A percentile compares a stretch with the other conserved stretches of the same genome.
These are phyloP conservation scores for Kwoniella bestiolae DNA, from an alignment of 768 basidiomycete species.

Conservation along the genomic window DNA sequence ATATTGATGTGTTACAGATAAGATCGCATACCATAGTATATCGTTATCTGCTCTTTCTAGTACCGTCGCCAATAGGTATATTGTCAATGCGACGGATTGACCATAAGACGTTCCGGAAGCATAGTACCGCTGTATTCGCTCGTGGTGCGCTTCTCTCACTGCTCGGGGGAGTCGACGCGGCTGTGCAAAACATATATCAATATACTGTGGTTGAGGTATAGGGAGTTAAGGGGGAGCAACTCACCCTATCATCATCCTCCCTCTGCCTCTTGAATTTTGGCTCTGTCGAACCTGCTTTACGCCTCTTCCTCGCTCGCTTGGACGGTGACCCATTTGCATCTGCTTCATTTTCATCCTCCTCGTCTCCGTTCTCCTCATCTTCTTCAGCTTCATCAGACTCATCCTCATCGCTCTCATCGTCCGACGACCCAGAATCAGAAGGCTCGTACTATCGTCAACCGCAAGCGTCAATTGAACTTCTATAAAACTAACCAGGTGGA, in stretches of 20 bases:
- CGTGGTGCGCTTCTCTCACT: constrained; percentile 68
- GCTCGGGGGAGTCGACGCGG: constrained; percentile 70
- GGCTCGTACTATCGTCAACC: constrained; percentile 72
- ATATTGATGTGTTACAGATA: constrained; percentile 93
- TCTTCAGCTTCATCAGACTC: constrained; percentile 61
- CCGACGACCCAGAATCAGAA: constrained; percentile 59
- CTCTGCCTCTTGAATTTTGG: constrained; percentile 31
- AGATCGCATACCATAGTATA: constrained; percentile 89
- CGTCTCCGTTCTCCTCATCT: constrained; percentile 55
- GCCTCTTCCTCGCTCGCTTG: constrained; percentile 23
- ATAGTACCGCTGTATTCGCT: constrained; percentile 79
- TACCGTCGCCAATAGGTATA: constrained; percentile 87
- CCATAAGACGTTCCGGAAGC: constrained; percentile 81
- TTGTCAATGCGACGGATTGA: constrained; percentile 83
- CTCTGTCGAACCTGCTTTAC: constrained; percentile 23
- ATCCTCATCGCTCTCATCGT: constrained; percentile 59
- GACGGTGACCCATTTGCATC: constrained; percentile 31
- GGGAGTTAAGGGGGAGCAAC: background rate
- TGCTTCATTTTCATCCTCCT: constrained; percentile 40
- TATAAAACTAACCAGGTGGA: too few relatives aligned
- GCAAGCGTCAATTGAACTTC: constrained; percentile 23
- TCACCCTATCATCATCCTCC: constrained; percentile 34
- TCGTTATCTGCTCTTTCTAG: constrained; percentile 92
- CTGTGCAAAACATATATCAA: constrained; percentile 33
- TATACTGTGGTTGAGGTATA: background rate